Evolutionary conservation across 1,139 yeast species (phyloP), one percentile per base, ranked within the genome.

Genomic region (Hanseniaspora sp.): DNA sequence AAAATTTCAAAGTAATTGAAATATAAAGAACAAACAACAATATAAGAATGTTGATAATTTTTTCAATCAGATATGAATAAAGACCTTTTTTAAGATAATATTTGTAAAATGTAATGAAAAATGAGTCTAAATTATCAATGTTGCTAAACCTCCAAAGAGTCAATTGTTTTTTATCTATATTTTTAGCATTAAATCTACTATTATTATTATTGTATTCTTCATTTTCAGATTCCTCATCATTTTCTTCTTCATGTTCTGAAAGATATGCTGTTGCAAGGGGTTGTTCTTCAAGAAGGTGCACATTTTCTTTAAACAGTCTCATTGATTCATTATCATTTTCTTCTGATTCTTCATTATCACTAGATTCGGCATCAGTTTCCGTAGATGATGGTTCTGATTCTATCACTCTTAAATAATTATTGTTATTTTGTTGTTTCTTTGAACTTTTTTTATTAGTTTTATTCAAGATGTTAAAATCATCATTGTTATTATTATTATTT

Each of bases 131-230:
- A 65, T 92, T 90, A 60, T 86, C 86, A 37, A 92, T 87, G 62
- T 92, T 92, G 1, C 97, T 95, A 97, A 98, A 94, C 56, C 86
- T 76, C 85, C 96, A 92, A 44, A 86, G 72, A 0, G 97, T 96
- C 52, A 90, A 71, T 64, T 90, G 96, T 60, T 76, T 78, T 0
- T 95, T 79, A 57, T 74, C 76, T 59, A 63, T 52, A 12, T 61
- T 46, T 2, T 58, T 57, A 28, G 55, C 55, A 30, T 37, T 47
- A 37, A 43, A 48, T 8, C 45, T 54, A 12, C 54, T 56, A 35
- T 56, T 56, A 35, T 56, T 53, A 9, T 56, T 41, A 38, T 55
- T 39, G 49, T 54, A 58, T 4, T 56, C 58, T 1, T 58, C 60
- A 9, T 51, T 58, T 3, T 55, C 56, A 29, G 53, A 46, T 7